Percentiles rank a stretch among this genome's conserved stretches.
Evolutionary conservation across 768 basidiomycete species (phyloP).

Genomic region (Lentinula raphanica): DNA sequence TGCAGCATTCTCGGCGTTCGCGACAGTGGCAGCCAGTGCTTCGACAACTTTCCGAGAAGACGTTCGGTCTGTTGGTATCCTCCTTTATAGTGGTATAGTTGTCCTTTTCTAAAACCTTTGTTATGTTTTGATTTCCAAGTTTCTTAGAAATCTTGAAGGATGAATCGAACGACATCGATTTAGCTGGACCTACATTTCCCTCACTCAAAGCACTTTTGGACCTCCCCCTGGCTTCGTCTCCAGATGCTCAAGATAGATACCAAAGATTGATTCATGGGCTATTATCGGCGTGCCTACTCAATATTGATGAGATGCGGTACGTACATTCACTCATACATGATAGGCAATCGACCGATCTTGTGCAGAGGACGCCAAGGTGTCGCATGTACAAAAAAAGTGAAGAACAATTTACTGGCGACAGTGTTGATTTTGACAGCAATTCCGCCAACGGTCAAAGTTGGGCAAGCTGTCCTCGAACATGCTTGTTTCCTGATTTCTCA

Average conservation of each 20-base stretch:
- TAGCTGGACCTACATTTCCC: constrained; percentile 76
- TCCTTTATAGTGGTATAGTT: constrained; percentile 69
- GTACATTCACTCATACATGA: constrained; percentile 14
- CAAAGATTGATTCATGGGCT: constrained; percentile 68
- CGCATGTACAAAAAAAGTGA: constrained; percentile 77
- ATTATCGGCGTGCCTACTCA: constrained; percentile 77
- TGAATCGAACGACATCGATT: constrained; percentile 73
- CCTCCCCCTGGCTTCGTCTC: constrained; percentile 33
- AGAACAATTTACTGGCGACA: constrained; percentile 82
- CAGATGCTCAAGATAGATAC: constrained; percentile 47
- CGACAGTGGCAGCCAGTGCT: constrained; percentile 52
- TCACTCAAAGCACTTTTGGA: constrained; percentile 73
- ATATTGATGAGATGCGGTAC: constrained; percentile 90
- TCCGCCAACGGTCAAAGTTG: constrained; percentile 60
- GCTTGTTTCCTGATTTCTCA: constrained; percentile 81
- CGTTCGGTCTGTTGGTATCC: constrained; percentile 70
- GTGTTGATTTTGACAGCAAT: constrained; percentile 82
- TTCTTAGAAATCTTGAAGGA: constrained; percentile 74
- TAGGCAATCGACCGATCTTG: constrained; percentile 6
- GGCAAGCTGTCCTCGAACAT: constrained; percentile 75
- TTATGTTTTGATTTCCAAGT: constrained; percentile 7
- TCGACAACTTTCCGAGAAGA: constrained; percentile 61
- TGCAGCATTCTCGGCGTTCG: constrained; percentile 57
- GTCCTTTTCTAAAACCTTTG: background rate
- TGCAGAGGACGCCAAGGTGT: constrained; percentile 75